A percentile compares a stretch with the other conserved stretches of the same genome.
These are phyloP conservation scores for Sarcodon aspratus DNA, from an alignment of 768 basidiomycete species.

Conservation along the genomic window DNA sequence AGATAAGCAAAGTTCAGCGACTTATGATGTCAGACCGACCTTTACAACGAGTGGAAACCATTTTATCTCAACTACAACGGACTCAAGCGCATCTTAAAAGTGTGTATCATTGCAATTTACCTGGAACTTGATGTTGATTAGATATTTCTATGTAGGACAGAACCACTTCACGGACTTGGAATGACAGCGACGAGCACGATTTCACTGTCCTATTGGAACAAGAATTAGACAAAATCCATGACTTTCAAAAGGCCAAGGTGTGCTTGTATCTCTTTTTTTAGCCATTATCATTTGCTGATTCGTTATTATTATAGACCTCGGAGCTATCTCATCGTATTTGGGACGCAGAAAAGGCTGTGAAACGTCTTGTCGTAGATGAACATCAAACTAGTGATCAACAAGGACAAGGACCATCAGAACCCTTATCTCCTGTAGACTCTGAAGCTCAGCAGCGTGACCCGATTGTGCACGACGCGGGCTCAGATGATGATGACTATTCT, in stretches of 20 bases:
- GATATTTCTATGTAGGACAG: conserved; percentile 23
- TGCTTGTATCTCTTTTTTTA: conserved; percentile 3
- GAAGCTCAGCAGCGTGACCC: conserved; percentile 44
- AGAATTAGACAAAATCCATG: conserved; percentile 90
- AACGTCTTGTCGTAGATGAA: conserved; percentile 61
- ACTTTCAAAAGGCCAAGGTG: conserved; percentile 87
- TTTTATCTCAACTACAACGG: conserved; percentile 86
- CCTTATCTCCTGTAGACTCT: conserved; percentile 23
- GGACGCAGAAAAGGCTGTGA: conserved; percentile 73
- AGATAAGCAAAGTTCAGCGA: background rate
- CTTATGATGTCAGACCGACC: conserved; percentile 45
- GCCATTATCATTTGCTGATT: background rate
- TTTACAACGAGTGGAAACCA: conserved; percentile 85
- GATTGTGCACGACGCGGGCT: conserved; percentile 53
- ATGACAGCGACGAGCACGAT: conserved; percentile 64
- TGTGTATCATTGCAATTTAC: conserved; percentile 13
- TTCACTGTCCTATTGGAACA: conserved; percentile 71
- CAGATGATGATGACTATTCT: conserved; percentile 50
- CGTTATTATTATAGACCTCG: conserved; percentile 38
- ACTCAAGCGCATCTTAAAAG: conserved; percentile 87
- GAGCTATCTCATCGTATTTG: conserved; percentile 77
- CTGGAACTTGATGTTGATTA: background rate
- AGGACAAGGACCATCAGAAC: conserved; percentile 6
- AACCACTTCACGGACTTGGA: conserved; percentile 55
- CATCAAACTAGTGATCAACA: conserved; percentile 7